Percentiles rank a stretch among this genome's conserved stretches.
These are phyloP conservation scores for Citrus unshiu DNA, from an alignment of 345 rosid species.

Conservation along the genomic window DNA sequence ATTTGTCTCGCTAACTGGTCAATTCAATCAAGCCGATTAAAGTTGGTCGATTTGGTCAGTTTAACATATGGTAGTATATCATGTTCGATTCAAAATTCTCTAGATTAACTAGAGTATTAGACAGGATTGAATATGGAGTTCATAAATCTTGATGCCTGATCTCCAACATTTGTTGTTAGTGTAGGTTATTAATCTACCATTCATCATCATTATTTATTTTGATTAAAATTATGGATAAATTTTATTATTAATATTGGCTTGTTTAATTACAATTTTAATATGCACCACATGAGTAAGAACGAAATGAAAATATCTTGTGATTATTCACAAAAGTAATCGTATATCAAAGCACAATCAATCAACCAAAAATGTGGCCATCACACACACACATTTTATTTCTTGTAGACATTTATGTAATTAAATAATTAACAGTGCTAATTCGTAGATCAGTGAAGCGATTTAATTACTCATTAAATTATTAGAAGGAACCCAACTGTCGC, in stretches of 20 bases:
- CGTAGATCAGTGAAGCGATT: not conserved
- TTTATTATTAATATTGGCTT: no score
- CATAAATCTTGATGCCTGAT: not conserved
- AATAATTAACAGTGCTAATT: no score
- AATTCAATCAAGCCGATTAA: no score
- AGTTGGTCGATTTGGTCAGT: no score
- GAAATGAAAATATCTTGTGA: not conserved
- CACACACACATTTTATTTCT: not conserved
- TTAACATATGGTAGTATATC: not conserved
- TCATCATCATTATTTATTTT: not conserved
- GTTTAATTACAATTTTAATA: not conserved
- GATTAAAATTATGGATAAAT: not conserved
- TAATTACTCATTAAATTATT: not conserved
- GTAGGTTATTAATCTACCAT: no score
- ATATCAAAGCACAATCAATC: not conserved
- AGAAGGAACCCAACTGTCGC: not conserved
- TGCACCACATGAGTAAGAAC: not conserved
- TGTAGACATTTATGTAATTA: not conserved
- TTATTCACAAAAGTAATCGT: no score
- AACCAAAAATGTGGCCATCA: constrained; percentile 7
- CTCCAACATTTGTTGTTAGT: not conserved
- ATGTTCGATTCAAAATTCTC: not conserved
- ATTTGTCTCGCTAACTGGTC: no score
- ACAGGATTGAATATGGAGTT: not conserved
- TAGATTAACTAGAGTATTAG: not conserved